Conservation (phyloP, 139 green algal genomes). For the Dunaliella primolecta region DNA sequence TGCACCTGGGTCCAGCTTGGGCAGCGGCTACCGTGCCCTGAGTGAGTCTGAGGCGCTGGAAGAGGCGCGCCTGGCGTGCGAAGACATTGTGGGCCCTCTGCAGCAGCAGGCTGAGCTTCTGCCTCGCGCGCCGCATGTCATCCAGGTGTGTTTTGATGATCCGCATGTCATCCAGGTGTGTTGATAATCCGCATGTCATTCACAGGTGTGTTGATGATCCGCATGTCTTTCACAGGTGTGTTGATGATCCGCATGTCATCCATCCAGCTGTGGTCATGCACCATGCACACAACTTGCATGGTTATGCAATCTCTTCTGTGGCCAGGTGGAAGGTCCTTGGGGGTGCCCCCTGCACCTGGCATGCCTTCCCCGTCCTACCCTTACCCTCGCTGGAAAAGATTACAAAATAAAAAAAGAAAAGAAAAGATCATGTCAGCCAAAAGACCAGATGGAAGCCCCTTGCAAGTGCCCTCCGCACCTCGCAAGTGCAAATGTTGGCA, state of each 20-base stretch:
- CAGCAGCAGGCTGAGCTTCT: constrained; percentile 63
- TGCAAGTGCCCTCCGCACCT: too few species aligned
- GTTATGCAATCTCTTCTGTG: background rate
- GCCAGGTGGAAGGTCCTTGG: background rate
- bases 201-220: background rate
- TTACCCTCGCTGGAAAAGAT: too few species aligned
- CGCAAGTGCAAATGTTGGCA: too few species aligned
- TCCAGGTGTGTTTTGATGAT: constrained; percentile 14
- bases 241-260: background rate
- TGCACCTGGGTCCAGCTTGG: background rate
- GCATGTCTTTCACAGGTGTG: background rate
- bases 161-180: background rate
- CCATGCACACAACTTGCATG: background rate
- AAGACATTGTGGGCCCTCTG: constrained; percentile 51
- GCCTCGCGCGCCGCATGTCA: constrained; percentile 31
- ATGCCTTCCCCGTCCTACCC: too few species aligned
- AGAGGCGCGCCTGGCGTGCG: constrained; percentile 54
- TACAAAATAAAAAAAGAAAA: too few species aligned
- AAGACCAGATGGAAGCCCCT: too few species aligned
- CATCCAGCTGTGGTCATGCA: too few species aligned
- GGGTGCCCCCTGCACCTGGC: too few species aligned
- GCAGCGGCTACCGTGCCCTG: background rate
- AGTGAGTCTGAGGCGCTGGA: constrained; percentile 45
- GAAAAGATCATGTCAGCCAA: too few species aligned
- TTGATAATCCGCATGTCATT: background rate